phyloP scores from a whole-genome alignment of 768 basidiomycete genomes.

The Phlebiopsis flavidoalba region DNA sequence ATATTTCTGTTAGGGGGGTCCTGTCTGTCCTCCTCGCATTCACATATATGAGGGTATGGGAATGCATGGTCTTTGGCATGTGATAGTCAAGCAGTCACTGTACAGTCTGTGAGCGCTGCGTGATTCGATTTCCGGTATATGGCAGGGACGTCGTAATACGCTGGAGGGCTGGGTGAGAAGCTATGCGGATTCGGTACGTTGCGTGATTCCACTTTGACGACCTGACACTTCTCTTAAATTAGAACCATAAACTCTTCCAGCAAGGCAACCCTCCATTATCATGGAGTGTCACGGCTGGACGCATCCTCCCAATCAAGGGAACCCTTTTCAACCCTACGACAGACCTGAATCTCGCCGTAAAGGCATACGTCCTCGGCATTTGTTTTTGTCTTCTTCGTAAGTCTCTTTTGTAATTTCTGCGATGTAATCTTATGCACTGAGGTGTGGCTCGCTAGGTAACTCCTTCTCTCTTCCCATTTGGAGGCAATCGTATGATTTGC shows the following conservation, averaged over 20 bases:
- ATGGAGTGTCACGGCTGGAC: conserved; percentile 54
- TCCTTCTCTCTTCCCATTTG: conserved; percentile 61
- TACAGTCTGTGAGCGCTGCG: conserved; percentile 83
- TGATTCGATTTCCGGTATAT: conserved; percentile 67
- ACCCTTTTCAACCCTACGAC: conserved; percentile 46
- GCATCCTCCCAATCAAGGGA: too few relatives aligned
- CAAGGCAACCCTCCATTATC: conserved; percentile 61
- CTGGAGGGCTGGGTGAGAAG: conserved; percentile 70
- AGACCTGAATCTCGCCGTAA: conserved; percentile 44
- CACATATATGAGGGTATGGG: conserved; percentile 56
- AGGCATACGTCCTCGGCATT: conserved; percentile 66
- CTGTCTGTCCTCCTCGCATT: conserved; percentile 58
- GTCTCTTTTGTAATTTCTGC: conserved; percentile 11
- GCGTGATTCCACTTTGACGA: conserved; percentile 20
- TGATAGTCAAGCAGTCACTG: conserved; percentile 48
- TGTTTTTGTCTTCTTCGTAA: conserved; percentile 53
- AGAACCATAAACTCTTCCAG: conserved; percentile 34
- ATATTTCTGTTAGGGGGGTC: conserved; percentile 39
- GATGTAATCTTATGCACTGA: neutral
- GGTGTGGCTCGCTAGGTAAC: conserved; percentile 51
- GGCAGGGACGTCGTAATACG: conserved; percentile 65
- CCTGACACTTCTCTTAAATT: neutral
- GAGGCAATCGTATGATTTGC: conserved; percentile 49
- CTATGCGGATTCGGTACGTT: conserved; percentile 70
- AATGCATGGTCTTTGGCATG: conserved; percentile 45